Base-by-base conservation (phyloP, 2,329 filamentous ascomycete genomes). In the Alternaria sp. region DNA sequence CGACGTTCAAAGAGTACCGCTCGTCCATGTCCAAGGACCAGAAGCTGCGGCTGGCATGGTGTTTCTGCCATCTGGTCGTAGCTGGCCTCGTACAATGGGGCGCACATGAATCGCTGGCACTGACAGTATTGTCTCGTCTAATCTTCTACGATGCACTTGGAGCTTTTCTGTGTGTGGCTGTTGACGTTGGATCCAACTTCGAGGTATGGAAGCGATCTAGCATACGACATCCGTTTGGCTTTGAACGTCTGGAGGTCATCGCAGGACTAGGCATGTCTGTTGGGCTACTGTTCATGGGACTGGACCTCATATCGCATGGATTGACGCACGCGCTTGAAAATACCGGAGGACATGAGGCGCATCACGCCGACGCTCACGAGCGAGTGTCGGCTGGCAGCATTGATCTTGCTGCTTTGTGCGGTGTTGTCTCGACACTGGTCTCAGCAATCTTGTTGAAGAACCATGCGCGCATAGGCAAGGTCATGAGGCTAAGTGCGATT, bases 191-290 rank as follows among this genome's bases (percentile, higher is more conserved):
- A 48, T 89, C 92, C 52, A 99, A 99, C 78, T 99, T 99, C 72
- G 95, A 99, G 76, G 94, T 98, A 41, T 99, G 95, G 95, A 92
- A 93, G 66, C 88, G 94, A 47, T 94, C 92, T 69, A 96, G 90
- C 67, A 91, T 99, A 69, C 89, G 94, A 24, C 93, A 99, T 79
- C 95, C 95, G 0, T 99, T 99, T 75, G 94, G 87, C 4, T 86
- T 99, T 24, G 93, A 97, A 80, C 88, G 95, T 54, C 91, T 92
- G 59, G 95, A 99, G 79, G 94, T 99, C 5, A 87, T 99, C 16
- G 93, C 94, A 36, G 95, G 95, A 18, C 97, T 99, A 66, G 95
- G 94, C 62, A 93, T 98, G 88, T 96, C 93, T 52, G 91, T 99
- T 39, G 93, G 97, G 63, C 87, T 99, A 12, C 87, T 97, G n/a